Conservation (phyloP, 2,329 filamentous ascomycete species). For the Claviceps arundinis region DNA sequence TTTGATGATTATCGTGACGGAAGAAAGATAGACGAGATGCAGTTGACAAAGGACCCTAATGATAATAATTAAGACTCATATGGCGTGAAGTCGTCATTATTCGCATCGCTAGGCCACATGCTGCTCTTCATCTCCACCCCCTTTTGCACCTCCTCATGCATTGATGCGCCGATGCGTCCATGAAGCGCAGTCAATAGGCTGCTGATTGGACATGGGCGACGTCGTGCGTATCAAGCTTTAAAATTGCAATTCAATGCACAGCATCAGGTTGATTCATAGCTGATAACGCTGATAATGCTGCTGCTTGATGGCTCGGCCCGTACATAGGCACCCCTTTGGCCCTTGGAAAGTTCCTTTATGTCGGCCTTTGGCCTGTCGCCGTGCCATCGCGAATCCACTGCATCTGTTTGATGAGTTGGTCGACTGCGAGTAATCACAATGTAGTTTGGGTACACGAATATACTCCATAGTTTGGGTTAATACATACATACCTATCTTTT, state of each 20-base stretch:
- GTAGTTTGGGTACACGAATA: too few relatives aligned
- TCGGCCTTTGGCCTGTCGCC: neutral
- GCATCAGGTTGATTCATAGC: too few relatives aligned
- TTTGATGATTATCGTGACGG: neutral
- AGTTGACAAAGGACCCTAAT: neutral
- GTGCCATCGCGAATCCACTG: neutral
- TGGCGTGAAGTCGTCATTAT: neutral
- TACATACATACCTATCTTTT: neutral
- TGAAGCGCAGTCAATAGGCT: neutral
- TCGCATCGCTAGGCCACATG: neutral
- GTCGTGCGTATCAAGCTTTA: neutral
- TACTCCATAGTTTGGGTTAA: too few relatives aligned
- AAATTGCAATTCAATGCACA: neutral
- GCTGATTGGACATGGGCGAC: conserved; percentile 1
- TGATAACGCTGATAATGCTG: neutral
- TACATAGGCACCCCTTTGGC: neutral
- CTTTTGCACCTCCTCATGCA: neutral
- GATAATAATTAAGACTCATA: too few relatives aligned
- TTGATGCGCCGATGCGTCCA: neutral
- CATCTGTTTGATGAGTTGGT: neutral
- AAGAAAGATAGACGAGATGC: neutral
- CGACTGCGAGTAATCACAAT: neutral
- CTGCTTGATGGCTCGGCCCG: neutral
- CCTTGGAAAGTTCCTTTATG: neutral
- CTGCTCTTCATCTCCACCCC: neutral